Conservation (phyloP, 2,329 filamentous ascomycete species). For the Nigrospora sphaerica region DNA sequence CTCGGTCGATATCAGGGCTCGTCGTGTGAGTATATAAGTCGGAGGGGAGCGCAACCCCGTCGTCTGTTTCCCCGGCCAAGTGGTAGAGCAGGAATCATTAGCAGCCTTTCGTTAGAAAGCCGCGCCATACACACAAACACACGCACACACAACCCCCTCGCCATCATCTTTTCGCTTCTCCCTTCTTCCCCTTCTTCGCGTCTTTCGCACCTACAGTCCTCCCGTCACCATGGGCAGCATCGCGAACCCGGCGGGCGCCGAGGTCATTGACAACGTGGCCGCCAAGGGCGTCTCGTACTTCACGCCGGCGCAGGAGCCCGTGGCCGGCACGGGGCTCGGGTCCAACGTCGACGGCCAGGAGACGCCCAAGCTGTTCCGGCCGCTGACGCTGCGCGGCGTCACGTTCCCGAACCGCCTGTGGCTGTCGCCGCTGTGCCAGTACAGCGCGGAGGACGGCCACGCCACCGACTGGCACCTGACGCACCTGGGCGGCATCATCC, state of each 20-base stretch:
- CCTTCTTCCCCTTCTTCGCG: neutral
- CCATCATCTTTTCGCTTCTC: neutral
- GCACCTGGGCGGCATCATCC: conserved; percentile 72
- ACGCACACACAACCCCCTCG: no score
- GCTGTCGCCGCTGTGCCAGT: conserved; percentile 56
- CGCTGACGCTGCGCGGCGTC: conserved; percentile 38
- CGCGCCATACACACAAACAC: no score
- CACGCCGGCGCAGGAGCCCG: conserved; percentile 31
- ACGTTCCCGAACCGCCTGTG: conserved; percentile 50
- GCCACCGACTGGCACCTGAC: conserved; percentile 75
- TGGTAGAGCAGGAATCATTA: no score
- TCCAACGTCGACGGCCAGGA: conserved; percentile 29
- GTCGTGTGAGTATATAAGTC: no score
- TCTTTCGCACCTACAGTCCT: neutral
- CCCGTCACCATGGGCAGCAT: neutral
- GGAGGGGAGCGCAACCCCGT: no score
- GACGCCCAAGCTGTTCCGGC: conserved; percentile 43
- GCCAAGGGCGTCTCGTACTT: conserved; percentile 31
- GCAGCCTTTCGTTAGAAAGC: no score
- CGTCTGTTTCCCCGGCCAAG: no score
- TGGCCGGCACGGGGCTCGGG: conserved; percentile 26
- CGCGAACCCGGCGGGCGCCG: neutral
- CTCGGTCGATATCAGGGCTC: no score
- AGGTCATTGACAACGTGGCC: conserved; percentile 14
- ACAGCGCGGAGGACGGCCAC: conserved; percentile 55